A percentile compares a stretch with the other conserved stretches of the same genome.
These are phyloP conservation scores for Termitomyces sp. DNA, from an alignment of 768 basidiomycete genomes.

Conservation along the genomic window DNA sequence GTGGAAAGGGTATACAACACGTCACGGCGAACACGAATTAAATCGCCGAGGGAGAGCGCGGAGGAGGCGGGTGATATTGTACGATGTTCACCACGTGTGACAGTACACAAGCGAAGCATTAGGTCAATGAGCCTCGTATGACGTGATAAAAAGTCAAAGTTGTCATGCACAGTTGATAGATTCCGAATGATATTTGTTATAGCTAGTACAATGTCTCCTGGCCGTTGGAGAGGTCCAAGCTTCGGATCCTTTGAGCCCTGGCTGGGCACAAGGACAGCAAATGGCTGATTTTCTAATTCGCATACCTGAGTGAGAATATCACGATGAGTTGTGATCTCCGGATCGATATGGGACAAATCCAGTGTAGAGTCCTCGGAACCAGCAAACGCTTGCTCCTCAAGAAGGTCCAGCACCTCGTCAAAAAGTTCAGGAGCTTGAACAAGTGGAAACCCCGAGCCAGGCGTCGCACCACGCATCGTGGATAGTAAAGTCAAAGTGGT, in stretches of 20 bases:
- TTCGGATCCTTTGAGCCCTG: slow-evolving; percentile 50
- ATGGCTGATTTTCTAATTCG: slow-evolving; percentile 56
- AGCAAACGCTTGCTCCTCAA: slow-evolving; percentile 78
- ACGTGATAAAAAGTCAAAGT: slow-evolving; percentile 60
- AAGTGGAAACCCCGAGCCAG: slow-evolving; percentile 71
- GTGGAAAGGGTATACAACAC: slow-evolving; percentile 66
- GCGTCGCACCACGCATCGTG: slow-evolving; percentile 66
- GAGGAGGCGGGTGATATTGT: slow-evolving; percentile 45
- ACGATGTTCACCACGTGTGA: slow-evolving; percentile 33
- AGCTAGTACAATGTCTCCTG: slow-evolving; percentile 64
- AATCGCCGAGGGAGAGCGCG: slow-evolving; percentile 66
- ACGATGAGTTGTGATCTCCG: slow-evolving; percentile 56
- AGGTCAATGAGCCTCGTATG: slow-evolving; percentile 64
- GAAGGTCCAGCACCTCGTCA: slow-evolving; percentile 82
- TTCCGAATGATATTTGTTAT: slow-evolving; percentile 84
- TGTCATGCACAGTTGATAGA: slow-evolving; percentile 73
- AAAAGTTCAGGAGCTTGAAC: slow-evolving; percentile 74
- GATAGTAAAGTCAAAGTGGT: slow-evolving; percentile 83
- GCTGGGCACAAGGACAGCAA: slow-evolving; percentile 49
- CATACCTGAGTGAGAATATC: slow-evolving; percentile 57
- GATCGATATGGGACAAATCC: slow-evolving; percentile 26
- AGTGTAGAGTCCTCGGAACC: slow-evolving; percentile 35
- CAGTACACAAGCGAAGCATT: slow-evolving; percentile 64
- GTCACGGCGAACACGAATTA: slow-evolving; percentile 75
- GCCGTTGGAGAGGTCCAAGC: slow-evolving; percentile 60